phyloP scores from a whole-genome alignment of 768 basidiomycete genomes.

The Gyrodon lividus region DNA sequence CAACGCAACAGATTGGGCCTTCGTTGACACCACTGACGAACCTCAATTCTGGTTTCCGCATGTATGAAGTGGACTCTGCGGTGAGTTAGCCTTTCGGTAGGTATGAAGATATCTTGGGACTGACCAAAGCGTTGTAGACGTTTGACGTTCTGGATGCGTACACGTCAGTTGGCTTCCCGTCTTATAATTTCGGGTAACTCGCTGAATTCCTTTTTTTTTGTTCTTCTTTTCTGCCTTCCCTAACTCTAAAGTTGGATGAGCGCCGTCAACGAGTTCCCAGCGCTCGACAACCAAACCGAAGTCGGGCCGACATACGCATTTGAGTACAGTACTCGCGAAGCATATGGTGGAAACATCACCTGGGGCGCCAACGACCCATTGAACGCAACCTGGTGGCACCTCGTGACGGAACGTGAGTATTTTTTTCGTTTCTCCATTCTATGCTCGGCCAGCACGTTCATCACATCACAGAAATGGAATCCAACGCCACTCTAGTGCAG shows the following conservation, averaged over 20 bases:
- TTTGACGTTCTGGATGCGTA: slow-evolving; percentile 74
- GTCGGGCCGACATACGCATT: slow-evolving; percentile 56
- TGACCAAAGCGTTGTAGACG: slow-evolving; percentile 39
- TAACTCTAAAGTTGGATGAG: slow-evolving; percentile 51
- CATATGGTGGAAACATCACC: slow-evolving; percentile 52
- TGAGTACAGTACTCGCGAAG: slow-evolving; percentile 69
- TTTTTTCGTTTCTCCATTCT: too few relatives aligned
- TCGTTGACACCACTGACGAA: slow-evolving; percentile 66
- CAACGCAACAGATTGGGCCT: too few relatives aligned
- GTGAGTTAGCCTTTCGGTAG: slow-evolving; percentile 14
- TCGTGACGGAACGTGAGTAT: slow-evolving; percentile 61
- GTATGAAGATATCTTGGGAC: neutral
- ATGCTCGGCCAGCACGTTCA: too few relatives aligned
- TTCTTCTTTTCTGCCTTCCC: too few relatives aligned
- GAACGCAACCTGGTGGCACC: slow-evolving; percentile 81
- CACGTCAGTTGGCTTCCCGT: slow-evolving; percentile 45
- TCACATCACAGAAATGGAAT: slow-evolving; percentile 46
- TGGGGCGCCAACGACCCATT: slow-evolving; percentile 65
- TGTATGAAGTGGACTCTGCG: slow-evolving; percentile 40
- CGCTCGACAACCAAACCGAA: slow-evolving; percentile 52
- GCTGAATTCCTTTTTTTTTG: too few relatives aligned
- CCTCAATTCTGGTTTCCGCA: slow-evolving; percentile 69
- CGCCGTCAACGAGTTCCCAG: slow-evolving; percentile 56
- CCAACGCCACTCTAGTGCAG: slow-evolving; percentile 47
- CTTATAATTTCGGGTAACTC: too few relatives aligned